Base-by-base conservation (phyloP, 1,139 yeast genomes). In the Magnusiomyces fungicola region DNA sequence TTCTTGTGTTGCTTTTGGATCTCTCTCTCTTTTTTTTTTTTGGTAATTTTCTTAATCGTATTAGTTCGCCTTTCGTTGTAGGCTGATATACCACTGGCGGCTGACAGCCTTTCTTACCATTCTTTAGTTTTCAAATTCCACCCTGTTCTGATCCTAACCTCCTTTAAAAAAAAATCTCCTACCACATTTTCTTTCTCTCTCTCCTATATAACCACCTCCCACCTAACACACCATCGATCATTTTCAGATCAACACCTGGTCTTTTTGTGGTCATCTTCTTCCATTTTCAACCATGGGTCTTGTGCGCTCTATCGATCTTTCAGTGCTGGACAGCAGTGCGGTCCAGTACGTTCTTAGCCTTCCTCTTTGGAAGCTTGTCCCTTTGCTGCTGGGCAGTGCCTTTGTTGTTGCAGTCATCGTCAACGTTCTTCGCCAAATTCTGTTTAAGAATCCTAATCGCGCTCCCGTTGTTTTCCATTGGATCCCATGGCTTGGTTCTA, bases 401-500 rank as follows among this genome's bases (percentile, higher is more conserved):
- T 18, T 79, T 3, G 48, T 74, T n/a, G 51, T 71, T 19, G 53
- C 70, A 5, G 55, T 79, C 47, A 60, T 82, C 24, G 78, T 81
- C 69, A 83, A 83, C 60, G 69, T 84, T 39, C 62, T 76, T 29
- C 80, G 83, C 80, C 97, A 89, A 70, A 69, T 84, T 3, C 62
- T 79, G 24, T 83, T 83, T 64, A 78, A 85, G 49, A 77, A 92
- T 68, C 85, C 77, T 52, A 63, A 63, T 54, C 58, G 67, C 9
- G 66, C 80, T 16, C 98, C 98, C 5, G 67, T 92, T 58, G 97
- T 88, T 6, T 88, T 87, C 65, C 84, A 92, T 72, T 83, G 90
- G 84, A 72, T 92, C 55, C 98, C 98, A 32, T 90, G 97, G 96
- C 73, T 92, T 49, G 98, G 98, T 43, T 83, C 94, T 38, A 94